Percentiles rank a stretch among this genome's conserved stretches.
phyloP scores from a whole-genome alignment of 768 basidiomycete species.

The Grammothele lineata region DNA sequence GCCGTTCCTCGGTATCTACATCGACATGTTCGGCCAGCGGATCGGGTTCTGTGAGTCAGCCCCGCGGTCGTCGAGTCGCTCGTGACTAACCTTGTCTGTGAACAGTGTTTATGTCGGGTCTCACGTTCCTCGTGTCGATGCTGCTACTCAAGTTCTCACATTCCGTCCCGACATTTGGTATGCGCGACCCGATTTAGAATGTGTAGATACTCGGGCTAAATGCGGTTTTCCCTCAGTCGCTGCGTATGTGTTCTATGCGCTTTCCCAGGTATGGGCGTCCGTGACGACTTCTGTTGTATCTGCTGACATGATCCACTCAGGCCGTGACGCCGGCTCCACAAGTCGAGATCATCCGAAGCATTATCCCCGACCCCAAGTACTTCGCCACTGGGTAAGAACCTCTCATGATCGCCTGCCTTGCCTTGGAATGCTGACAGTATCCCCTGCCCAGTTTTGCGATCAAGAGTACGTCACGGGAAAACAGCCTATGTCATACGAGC shows the following conservation, averaged over 20 bases:
- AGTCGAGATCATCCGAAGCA: constrained; percentile 36
- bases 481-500: too few relatives aligned
- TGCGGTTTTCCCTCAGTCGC: constrained; percentile 24
- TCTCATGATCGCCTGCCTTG: not conserved
- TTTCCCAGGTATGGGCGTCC: constrained; percentile 30
- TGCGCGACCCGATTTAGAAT: constrained; percentile 6
- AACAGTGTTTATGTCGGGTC: constrained; percentile 36
- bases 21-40: constrained; percentile 36
- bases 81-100: not conserved
- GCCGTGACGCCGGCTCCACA: constrained; percentile 34
- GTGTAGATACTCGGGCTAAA: not conserved
- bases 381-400: constrained; percentile 34
- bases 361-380: constrained; percentile 38
- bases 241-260: constrained; percentile 39
- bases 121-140: constrained; percentile 39
- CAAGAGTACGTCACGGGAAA: constrained; percentile 36
- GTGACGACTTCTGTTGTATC: not conserved
- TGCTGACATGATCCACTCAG: constrained; percentile 6
- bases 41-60: constrained; percentile 34
- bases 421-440: constrained; percentile 4
- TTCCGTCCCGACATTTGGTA: constrained; percentile 34
- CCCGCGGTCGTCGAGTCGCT: not conserved
- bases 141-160: constrained; percentile 36
- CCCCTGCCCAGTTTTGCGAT: constrained; percentile 30
- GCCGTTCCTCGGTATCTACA: constrained; percentile 38